A percentile compares a stretch with the other conserved stretches of the same genome.
These are phyloP conservation scores for Incumbomyces delicatus DNA, from an alignment of 2,329 filamentous ascomycete species.

Conservation along the genomic window DNA sequence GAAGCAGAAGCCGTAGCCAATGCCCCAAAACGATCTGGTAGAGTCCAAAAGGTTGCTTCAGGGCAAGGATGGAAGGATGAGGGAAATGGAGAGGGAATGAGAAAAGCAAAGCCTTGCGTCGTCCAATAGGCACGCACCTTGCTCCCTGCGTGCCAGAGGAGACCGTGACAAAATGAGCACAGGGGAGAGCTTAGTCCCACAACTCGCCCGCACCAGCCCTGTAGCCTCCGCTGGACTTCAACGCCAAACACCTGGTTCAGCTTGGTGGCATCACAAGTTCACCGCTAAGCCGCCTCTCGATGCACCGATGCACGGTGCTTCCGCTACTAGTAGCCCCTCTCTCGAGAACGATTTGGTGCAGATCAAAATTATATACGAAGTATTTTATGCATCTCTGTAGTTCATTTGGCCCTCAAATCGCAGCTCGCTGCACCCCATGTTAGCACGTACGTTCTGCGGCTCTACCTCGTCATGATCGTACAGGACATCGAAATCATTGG, in stretches of 20 bases:
- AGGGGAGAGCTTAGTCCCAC: neutral
- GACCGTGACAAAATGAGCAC: neutral
- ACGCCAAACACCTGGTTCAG: neutral
- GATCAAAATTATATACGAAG: neutral
- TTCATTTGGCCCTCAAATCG: no score
- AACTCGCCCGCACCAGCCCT: no score
- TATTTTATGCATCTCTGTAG: no score
- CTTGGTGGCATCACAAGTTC: neutral
- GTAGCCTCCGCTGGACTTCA: no score
- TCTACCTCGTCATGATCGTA: no score
- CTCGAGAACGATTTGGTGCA: conserved; percentile 1
- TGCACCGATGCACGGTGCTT: neutral
- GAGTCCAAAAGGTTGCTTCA: neutral
- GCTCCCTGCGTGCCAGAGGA: neutral
- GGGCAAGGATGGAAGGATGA: conserved; percentile 1
- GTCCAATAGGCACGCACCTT: neutral
- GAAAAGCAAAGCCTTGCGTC: neutral
- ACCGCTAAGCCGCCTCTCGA: conserved; percentile 5
- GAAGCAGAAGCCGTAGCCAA: neutral
- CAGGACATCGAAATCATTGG: no score
- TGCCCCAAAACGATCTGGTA: neutral
- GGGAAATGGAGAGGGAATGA: neutral
- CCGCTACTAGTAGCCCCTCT: neutral
- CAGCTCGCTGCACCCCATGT: no score
- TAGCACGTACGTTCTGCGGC: no score